Evolutionary conservation across 768 basidiomycete species (phyloP).

Genomic region (Hebeloma cylindrosporum): DNA sequence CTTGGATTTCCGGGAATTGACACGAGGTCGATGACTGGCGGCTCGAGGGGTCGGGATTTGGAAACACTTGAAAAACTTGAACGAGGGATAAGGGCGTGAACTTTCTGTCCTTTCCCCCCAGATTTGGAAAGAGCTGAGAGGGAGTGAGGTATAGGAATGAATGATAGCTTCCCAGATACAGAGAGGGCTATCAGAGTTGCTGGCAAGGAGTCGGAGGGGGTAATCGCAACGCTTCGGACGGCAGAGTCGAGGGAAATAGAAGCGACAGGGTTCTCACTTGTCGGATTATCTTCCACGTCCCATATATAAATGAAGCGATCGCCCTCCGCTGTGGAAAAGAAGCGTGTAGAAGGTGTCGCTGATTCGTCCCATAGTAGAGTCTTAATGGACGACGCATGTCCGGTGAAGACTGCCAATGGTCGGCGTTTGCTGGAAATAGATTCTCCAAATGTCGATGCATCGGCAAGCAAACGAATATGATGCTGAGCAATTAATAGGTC

Average conservation of each 20-base stretch:
- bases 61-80: conserved; percentile 44
- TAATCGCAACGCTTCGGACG: conserved; percentile 45
- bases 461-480: conserved; percentile 53
- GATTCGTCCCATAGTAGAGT: conserved; percentile 48
- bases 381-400: conserved; percentile 61
- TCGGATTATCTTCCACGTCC: conserved; percentile 43
- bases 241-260: conserved; percentile 66
- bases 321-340: conserved; percentile 59
- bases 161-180: conserved; percentile 55
- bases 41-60: conserved; percentile 35
- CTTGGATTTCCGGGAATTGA: conserved; percentile 44
- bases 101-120: too few species aligned
- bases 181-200: conserved; percentile 54
- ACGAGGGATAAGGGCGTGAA: conserved; percentile 52
- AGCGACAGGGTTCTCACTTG: conserved; percentile 54
- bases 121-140: conserved; percentile 40
- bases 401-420: conserved; percentile 55
- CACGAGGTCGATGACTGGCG: conserved; percentile 45
- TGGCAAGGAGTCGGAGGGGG: conserved; percentile 31
- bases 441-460: conserved; percentile 20
- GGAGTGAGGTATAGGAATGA: conserved; percentile 54
- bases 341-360: conserved; percentile 40
- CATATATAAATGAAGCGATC: conserved; percentile 67
- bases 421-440: conserved; percentile 42
- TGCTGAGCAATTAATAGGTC: conserved; percentile 62